These are phyloP conservation scores for Thinopyrum obtusiflorum DNA, from an alignment of 202 grass and related monocot genomes.

Conservation along the genomic window DNA sequence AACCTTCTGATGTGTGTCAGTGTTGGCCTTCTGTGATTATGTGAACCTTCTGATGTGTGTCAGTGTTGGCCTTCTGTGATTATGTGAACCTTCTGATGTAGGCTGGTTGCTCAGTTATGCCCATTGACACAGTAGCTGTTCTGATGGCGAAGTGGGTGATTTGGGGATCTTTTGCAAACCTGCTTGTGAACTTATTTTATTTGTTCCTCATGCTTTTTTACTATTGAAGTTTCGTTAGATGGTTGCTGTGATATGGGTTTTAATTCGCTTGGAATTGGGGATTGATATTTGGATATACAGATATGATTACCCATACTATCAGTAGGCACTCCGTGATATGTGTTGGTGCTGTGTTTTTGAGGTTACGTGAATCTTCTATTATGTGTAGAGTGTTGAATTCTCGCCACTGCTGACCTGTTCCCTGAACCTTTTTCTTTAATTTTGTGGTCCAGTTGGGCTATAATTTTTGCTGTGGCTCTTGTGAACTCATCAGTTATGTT, in stretches of 20 bases:
- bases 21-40: background rate
- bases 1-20: background rate
- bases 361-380: background rate
- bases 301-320: background rate
- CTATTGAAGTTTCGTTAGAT: background rate
- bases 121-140: background rate
- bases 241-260: background rate
- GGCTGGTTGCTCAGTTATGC: background rate
- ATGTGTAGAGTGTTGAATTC: background rate
- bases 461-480: background rate
- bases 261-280: background rate
- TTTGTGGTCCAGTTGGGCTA: background rate
- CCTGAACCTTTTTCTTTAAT: background rate
- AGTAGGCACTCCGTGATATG: background rate
- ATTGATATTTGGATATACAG: background rate
- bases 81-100: background rate
- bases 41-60: background rate
- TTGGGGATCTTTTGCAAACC: background rate
- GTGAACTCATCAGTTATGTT: background rate
- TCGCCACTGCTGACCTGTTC: background rate
- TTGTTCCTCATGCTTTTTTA: background rate
- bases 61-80: background rate
- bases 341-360: too few relatives aligned
- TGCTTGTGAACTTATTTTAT: background rate
- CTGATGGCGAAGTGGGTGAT: background rate